Evolutionary conservation across 2,329 filamentous ascomycete genomes (phyloP), one percentile per base, ranked within the genome.

Genomic region (Didymella pinodella): DNA sequence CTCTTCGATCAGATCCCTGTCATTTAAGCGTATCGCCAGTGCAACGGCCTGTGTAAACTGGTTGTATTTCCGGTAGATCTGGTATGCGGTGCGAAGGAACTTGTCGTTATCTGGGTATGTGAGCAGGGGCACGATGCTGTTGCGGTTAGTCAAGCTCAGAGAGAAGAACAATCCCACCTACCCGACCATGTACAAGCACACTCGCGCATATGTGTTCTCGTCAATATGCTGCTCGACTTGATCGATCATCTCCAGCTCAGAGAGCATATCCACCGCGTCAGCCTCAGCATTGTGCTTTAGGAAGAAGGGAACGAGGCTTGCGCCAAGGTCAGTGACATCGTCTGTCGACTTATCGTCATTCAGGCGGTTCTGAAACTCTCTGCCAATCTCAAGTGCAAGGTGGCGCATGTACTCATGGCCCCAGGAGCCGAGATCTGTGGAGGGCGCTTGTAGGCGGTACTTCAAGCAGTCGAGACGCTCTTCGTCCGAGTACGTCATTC

Each of bases 401-500:
- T 99, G 96, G 63, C 96, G 87, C 74, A 96, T 93, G 78, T 99
- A 99, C 84, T 99, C 95, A 77, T 99, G 96, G 59, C 95, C 95
- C 95, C 95, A 99, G 6, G 94, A 97, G 57, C 89, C 91, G 73
- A 99, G 92, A 78, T 99, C 95, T 77, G 93, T 88, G 38, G 93
- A 91, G 29, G 93, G 93, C 34, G 94, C 90, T 61, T 97, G 85
- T 50, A 99, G 85, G 66, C 95, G 89, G 82, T 95, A 99, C 81
- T 97, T 98, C 72, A 99, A 86, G 48, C 95, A 97, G 78, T 99
- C 95, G 79, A 96, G 88, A 77, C 92, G 89, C 72, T 97, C 92
- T 79, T 98, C 95, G 74, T 98, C 94, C 48, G 94, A 97, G 77
- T 94, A 97, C 54, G 95, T 99, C 95, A 99, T 99, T 62, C 94